Conservation (phyloP, 1,284 basidiomycete species). For the Mycocalia duriaeana region DNA sequence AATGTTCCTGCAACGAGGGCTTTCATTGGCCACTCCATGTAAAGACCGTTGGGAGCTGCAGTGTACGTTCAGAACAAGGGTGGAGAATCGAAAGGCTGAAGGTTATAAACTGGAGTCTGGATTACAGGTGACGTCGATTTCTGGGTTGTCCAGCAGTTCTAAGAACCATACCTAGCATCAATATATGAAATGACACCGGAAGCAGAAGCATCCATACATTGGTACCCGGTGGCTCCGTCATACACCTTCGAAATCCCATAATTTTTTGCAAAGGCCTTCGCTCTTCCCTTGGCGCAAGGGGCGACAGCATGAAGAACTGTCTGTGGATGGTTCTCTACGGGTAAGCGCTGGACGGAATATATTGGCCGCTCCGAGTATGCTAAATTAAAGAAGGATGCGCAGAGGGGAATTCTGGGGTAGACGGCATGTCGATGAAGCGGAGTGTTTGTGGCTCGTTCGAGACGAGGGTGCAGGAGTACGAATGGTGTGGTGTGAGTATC, state of each 20-base stretch:
- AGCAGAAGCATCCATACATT: slow-evolving; percentile 31
- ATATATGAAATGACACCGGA: neutral
- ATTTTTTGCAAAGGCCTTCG: slow-evolving; percentile 51
- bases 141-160: slow-evolving; percentile 57
- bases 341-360: slow-evolving; percentile 60
- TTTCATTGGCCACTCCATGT: slow-evolving; percentile 77
- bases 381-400: too few species aligned
- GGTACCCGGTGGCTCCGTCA: slow-evolving; percentile 45
- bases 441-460: too few species aligned
- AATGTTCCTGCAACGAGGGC: slow-evolving; percentile 64
- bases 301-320: slow-evolving; percentile 58
- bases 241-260: slow-evolving; percentile 53
- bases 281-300: slow-evolving; percentile 51
- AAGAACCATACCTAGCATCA: neutral
- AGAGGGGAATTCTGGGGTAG: too few species aligned
- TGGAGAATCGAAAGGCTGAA: neutral
- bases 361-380: slow-evolving; percentile 60
- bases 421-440: too few species aligned
- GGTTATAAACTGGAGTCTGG: slow-evolving; percentile 47
- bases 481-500: too few species aligned
- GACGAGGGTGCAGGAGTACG: too few species aligned
- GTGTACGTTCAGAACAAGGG: neutral
- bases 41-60: slow-evolving; percentile 60
- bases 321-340: slow-evolving; percentile 50
- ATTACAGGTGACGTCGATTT: slow-evolving; percentile 62